phyloP scores from a whole-genome alignment of 768 basidiomycete species.

The Chalciporus piperatus region DNA sequence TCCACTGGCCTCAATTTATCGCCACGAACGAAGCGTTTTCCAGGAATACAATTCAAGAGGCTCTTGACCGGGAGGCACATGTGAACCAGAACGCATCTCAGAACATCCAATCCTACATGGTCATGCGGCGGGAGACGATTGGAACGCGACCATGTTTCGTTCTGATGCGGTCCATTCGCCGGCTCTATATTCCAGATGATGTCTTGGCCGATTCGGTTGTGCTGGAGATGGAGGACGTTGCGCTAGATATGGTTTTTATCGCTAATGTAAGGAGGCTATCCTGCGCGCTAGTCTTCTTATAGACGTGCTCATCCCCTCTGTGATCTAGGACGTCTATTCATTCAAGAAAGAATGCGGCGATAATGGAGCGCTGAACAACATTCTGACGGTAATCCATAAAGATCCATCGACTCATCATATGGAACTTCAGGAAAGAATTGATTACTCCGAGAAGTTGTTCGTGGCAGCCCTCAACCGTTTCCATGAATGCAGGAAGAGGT shows the following conservation, averaged over 20 bases:
- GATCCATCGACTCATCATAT: slow-evolving; percentile 23
- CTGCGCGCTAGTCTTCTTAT: not conserved
- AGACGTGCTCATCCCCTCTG: not conserved
- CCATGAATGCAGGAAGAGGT: slow-evolving; percentile 13
- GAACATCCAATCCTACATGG: slow-evolving; percentile 25
- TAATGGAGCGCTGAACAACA: slow-evolving; percentile 28
- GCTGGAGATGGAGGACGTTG: slow-evolving; percentile 26
- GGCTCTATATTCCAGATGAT: slow-evolving; percentile 22
- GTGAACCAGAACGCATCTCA: slow-evolving; percentile 8
- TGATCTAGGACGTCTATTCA: slow-evolving; percentile 26
- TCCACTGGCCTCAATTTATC: slow-evolving; percentile 29
- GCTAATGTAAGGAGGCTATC: slow-evolving; percentile 16
- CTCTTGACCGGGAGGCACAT: slow-evolving; percentile 25
- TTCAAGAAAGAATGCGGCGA: slow-evolving; percentile 30
- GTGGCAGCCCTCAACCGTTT: slow-evolving; percentile 21
- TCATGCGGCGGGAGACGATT: slow-evolving; percentile 28
- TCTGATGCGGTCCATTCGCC: slow-evolving; percentile 28
- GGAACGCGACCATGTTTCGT: slow-evolving; percentile 29
- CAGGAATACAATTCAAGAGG: slow-evolving; percentile 23
- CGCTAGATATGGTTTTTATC: slow-evolving; percentile 27
- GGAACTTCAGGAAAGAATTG: slow-evolving; percentile 23
- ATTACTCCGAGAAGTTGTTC: slow-evolving; percentile 21
- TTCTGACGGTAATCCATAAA: slow-evolving; percentile 26
- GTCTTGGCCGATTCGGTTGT: slow-evolving; percentile 22
- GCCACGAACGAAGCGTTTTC: slow-evolving; percentile 18